Evolutionary conservation across 1,139 yeast genomes (phyloP), one percentile per base, ranked within the genome.

Genomic region (Kodamaea suecica): DNA sequence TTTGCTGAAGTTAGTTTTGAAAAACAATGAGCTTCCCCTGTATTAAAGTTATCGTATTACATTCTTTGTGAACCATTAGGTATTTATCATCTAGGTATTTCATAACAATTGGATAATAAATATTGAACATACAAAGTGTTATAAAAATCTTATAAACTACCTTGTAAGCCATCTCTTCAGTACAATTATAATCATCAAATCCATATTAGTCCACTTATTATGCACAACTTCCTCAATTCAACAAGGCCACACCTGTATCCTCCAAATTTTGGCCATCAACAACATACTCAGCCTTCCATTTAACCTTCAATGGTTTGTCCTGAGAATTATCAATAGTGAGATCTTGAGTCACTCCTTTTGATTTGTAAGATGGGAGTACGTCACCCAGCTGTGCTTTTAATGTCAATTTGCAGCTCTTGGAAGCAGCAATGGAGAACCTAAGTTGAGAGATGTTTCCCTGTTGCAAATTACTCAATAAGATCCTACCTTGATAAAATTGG

Each of bases 361-460:
- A 62, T 31, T 71, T 65, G 36, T 67, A 69, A 2, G 83, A 75
- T 36, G 67, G 64, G 12, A 88, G 52, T 10, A 58, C 48, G 37
- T 75, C 78, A 27, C 78, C 73, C 6, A 87, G 72, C 50, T 87
- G 95, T 1, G 95, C 81, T 38, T 76, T 70, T 61, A 90, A 72
- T 32, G 67, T 69, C 45, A 90, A 69, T 39, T 71, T 73, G 52
- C 84, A 78, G 15, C 74, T 57, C 54, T 84, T 85, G 32, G 97
- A 94, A 26, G 84, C 95, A 0, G 97, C 97, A 36, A 87, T 63
- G 54, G 84, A 71, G 52, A 87, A 80, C 47, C 78, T 78, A 32
- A 90, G 60, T 41, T 73, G 70, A 15, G 51, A 44, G 23, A 66
- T 48, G 8, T 64, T 49, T 10, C 52, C 39, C 12, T 59, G 44